Percentiles rank a stretch among this genome's conserved stretches.
These are phyloP conservation scores for Globisporangium okanoganense DNA, from an alignment of 352 stramenopile species.

Conservation along the genomic window DNA sequence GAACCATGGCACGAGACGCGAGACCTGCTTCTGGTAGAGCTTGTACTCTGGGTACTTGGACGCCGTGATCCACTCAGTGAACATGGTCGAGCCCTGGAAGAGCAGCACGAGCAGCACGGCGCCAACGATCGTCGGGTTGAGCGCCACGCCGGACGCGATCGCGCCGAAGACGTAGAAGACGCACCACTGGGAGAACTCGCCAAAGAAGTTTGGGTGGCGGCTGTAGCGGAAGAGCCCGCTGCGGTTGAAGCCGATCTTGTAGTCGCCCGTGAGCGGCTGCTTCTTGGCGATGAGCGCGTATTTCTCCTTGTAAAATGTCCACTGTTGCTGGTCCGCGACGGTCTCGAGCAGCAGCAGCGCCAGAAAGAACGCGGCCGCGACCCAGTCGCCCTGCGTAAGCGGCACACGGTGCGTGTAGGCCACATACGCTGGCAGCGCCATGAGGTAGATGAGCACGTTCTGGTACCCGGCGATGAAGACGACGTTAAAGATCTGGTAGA, in stretches of 20 bases:
- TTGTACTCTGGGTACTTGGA: conserved; percentile 89
- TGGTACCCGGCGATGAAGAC: conserved; percentile 91
- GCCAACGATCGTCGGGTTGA: conserved; percentile 81
- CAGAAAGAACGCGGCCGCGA: conserved; percentile 68
- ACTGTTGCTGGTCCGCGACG: conserved; percentile 91
- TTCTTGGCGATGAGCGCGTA: conserved; percentile 53
- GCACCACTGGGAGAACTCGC: conserved; percentile 89
- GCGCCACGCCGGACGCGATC: conserved; percentile 31
- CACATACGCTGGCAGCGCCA: conserved; percentile 69
- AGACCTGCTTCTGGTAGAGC: conserved; percentile 77
- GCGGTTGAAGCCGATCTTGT: conserved; percentile 73
- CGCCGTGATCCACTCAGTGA: conserved; percentile 89
- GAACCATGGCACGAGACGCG: conserved; percentile 61
- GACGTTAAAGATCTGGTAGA: conserved; percentile 90
- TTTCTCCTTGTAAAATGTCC: conserved; percentile 88
- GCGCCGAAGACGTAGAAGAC: conserved; percentile 89
- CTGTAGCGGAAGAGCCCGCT: conserved; percentile 90
- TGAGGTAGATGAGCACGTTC: conserved; percentile 83
- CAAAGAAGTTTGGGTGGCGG: conserved; percentile 93
- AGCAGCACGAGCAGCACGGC: conserved; percentile 80
- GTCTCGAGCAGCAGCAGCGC: conserved; percentile 75
- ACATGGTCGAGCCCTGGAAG: conserved; percentile 87
- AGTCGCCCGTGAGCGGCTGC: conserved; percentile 59
- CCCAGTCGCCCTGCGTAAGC: conserved; percentile 64
- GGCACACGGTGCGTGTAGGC: conserved; percentile 42